Percentiles rank a stretch among this genome's conserved stretches.
These are phyloP conservation scores for Aureobasidium pullulans DNA, from an alignment of 2,329 filamentous ascomycete species.

Conservation along the genomic window DNA sequence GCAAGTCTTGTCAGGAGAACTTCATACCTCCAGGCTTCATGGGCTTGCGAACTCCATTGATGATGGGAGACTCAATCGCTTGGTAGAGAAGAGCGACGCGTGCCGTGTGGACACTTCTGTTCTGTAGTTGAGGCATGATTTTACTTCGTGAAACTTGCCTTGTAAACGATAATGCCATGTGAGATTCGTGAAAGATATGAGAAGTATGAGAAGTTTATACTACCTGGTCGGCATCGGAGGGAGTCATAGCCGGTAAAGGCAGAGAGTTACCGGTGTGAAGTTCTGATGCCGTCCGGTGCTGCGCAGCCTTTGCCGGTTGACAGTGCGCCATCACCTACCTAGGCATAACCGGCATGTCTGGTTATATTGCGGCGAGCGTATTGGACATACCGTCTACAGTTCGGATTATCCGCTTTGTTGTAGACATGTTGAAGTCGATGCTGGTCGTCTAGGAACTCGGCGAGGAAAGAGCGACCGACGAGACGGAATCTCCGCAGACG, in stretches of 20 bases:
- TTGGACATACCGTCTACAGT: too few species aligned
- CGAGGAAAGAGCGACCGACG: too few species aligned
- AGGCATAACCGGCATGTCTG: neutral
- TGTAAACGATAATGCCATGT: neutral
- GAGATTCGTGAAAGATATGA: neutral
- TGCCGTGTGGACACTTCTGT: neutral
- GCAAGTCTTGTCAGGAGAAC: too few species aligned
- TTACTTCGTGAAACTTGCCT: neutral
- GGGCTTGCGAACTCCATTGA: conserved; percentile 43
- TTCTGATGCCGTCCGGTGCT: neutral
- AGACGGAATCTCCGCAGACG: neutral
- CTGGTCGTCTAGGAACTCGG: too few species aligned
- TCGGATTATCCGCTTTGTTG: too few species aligned
- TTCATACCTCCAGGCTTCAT: conserved; percentile 40
- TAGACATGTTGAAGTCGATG: too few species aligned
- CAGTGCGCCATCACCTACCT: neutral
- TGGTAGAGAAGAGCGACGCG: conserved; percentile 42
- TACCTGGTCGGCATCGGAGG: neutral
- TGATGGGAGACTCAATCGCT: conserved; percentile 39
- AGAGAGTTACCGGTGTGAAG: neutral
- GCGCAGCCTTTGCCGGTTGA: neutral
- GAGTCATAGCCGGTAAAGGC: neutral
- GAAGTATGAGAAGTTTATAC: neutral
- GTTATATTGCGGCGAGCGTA: too few species aligned
- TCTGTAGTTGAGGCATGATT: neutral